Evolutionary conservation across 2,329 filamentous ascomycete species (phyloP).

Genomic region (Akanthomyces lecanii): DNA sequence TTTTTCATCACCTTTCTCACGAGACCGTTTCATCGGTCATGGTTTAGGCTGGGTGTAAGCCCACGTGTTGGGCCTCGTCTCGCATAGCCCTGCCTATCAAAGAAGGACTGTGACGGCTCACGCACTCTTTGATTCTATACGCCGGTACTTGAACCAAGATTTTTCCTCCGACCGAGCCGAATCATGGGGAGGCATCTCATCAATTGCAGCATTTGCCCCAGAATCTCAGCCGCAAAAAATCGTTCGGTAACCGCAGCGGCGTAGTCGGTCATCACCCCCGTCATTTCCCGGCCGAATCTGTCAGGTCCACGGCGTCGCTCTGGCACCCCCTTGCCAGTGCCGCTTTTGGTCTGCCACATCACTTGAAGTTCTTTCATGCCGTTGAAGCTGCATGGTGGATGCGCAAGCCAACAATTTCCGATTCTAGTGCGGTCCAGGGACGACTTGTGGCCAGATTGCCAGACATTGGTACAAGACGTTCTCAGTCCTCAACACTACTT

Average conservation of each 20-base stretch:
- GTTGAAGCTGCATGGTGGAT: neutral
- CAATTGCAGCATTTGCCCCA: neutral
- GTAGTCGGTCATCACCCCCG: neutral
- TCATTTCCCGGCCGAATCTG: slow-evolving; percentile 1
- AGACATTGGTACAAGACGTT: no score
- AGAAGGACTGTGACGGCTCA: neutral
- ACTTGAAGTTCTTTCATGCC: neutral
- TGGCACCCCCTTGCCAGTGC: neutral
- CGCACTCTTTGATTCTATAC: neutral
- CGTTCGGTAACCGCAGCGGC: neutral
- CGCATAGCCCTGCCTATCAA: slow-evolving; percentile 5
- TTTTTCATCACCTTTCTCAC: no score
- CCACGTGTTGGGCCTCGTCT: slow-evolving; percentile 8
- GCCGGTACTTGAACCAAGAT: neutral
- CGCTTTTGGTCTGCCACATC: slow-evolving; percentile 3
- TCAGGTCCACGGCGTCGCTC: neutral
- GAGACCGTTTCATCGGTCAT: neutral
- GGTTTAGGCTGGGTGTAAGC: slow-evolving; percentile 1
- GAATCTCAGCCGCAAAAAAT: neutral
- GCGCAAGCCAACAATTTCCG: no score
- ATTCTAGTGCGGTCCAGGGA: no score
- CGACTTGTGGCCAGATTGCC: no score
- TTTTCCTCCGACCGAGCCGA: neutral
- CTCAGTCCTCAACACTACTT: no score
- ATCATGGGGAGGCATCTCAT: neutral